phyloP scores from a whole-genome alignment of 768 basidiomycete genomes.

The Mrakia blollopis region DNA sequence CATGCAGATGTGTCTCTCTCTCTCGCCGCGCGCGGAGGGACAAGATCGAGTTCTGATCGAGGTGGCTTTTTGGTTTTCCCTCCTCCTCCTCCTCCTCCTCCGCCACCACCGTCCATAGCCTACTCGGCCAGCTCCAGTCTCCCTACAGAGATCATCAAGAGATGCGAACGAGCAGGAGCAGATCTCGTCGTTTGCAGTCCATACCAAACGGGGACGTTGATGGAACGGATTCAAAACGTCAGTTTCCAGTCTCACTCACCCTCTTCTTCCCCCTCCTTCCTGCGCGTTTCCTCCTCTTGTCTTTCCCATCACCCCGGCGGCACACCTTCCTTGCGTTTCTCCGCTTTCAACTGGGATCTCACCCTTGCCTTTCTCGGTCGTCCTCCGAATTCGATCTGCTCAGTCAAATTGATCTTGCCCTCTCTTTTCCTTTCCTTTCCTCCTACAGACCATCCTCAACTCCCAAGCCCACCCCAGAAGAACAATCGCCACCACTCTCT shows the following conservation, averaged over 20 bases:
- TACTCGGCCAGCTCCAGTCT: conserved; percentile 18
- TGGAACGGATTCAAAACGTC: neutral
- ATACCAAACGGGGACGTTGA: neutral
- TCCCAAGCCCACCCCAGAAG: neutral
- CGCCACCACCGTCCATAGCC: too few relatives aligned
- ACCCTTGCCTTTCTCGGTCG: too few relatives aligned
- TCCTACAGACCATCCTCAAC: neutral
- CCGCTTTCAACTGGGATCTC: too few relatives aligned
- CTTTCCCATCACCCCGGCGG: neutral
- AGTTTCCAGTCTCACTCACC: neutral
- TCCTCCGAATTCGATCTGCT: neutral
- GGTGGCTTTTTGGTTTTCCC: neutral
- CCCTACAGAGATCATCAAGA: conserved; percentile 2
- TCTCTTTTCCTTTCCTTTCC: neutral
- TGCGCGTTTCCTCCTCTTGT: too few relatives aligned
- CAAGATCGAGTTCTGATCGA: neutral
- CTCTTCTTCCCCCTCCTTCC: neutral
- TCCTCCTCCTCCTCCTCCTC: neutral
- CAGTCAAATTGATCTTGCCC: neutral
- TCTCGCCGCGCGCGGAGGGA: neutral
- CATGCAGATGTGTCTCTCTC: too few relatives aligned
- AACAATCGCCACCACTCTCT: too few relatives aligned
- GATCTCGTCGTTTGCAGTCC: conserved; percentile 14
- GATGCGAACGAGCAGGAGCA: conserved; percentile 14
- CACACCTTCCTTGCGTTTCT: neutral